Conservation (phyloP, 2,329 filamentous ascomycete genomes). For the Hypoxylon sp. region DNA sequence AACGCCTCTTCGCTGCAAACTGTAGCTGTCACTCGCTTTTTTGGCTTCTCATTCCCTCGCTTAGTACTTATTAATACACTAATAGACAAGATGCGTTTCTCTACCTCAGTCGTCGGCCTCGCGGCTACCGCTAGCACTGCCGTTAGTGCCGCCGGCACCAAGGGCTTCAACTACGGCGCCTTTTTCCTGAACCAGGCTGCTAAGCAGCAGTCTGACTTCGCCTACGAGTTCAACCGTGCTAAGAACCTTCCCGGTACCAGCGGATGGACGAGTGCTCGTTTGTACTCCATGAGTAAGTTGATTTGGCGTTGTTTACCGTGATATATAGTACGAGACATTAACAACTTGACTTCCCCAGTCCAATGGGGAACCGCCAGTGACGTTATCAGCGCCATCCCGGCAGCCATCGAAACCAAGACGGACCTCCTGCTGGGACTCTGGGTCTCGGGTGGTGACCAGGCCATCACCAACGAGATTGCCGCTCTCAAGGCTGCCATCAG, state of each 20-base stretch:
- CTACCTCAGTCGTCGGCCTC: slow-evolving; percentile 38
- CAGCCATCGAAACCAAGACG: slow-evolving; percentile 58
- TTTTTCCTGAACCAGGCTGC: slow-evolving; percentile 47
- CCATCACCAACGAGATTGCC: slow-evolving; percentile 58
- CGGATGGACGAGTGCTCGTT: slow-evolving; percentile 45
- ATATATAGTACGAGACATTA: neutral
- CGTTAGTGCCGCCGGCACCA: slow-evolving; percentile 38
- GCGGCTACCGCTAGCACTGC: slow-evolving; percentile 39
- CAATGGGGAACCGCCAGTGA: slow-evolving; percentile 50
- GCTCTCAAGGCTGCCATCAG: slow-evolving; percentile 58
- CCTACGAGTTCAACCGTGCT: slow-evolving; percentile 45
- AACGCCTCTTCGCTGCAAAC: slow-evolving; percentile 16
- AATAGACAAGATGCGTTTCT: slow-evolving; percentile 42
- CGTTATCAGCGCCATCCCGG: slow-evolving; percentile 74
- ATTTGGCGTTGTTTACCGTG: neutral
- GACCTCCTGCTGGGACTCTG: slow-evolving; percentile 63
- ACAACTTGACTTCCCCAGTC: slow-evolving; percentile 37
- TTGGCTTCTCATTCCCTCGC: slow-evolving; percentile 9
- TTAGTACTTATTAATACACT: slow-evolving; percentile 25
- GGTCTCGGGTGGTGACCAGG: slow-evolving; percentile 48
- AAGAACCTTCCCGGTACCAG: slow-evolving; percentile 42
- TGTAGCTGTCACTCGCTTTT: slow-evolving; percentile 31
- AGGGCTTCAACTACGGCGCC: slow-evolving; percentile 48
- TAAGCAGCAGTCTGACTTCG: slow-evolving; percentile 44
- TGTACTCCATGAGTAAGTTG: slow-evolving; percentile 47